phyloP scores from a whole-genome alignment of 31 red algal genomes.

The Bonnemaisonia californica region DNA sequence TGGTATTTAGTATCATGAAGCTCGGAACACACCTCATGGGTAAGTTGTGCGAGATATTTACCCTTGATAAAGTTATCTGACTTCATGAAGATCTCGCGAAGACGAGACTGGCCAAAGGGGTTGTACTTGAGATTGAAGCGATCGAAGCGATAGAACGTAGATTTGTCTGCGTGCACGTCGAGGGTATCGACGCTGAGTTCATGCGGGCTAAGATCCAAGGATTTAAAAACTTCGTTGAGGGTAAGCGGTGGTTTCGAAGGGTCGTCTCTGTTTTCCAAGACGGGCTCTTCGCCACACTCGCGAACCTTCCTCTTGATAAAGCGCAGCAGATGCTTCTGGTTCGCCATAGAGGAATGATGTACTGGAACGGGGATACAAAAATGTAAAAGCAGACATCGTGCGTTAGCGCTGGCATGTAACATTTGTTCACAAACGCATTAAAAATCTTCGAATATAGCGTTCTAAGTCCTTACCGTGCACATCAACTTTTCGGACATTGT shows the following conservation, averaged over 20 bases:
- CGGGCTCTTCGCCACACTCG: conserved; percentile 65
- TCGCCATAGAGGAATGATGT: conserved; percentile 79
- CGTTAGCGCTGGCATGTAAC: too few relatives aligned
- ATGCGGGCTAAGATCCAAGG: conserved; percentile 71
- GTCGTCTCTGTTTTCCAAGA: conserved; percentile 65
- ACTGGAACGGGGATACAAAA: neutral
- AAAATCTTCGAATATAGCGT: neutral
- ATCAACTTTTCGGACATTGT: conserved; percentile 93
- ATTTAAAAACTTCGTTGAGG: conserved; percentile 85
- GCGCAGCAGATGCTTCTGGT: conserved; percentile 88
- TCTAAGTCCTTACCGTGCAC: conserved; percentile 77
- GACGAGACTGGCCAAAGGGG: conserved; percentile 81
- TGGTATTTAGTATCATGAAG: conserved; percentile 84
- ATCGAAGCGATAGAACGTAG: conserved; percentile 92
- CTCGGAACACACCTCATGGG: conserved; percentile 78
- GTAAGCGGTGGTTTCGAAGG: conserved; percentile 49
- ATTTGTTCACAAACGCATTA: too few relatives aligned
- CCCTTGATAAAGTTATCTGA: conserved; percentile 90
- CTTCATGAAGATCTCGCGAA: conserved; percentile 97
- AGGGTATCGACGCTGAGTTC: conserved; percentile 93
- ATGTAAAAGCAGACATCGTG: too few relatives aligned
- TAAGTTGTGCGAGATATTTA: conserved; percentile 92
- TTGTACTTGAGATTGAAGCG: conserved; percentile 98
- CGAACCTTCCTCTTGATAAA: conserved; percentile 94
- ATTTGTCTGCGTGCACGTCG: conserved; percentile 90